Evolutionary conservation across 345 rosid species (phyloP).

Genomic region (Eucalyptus paniculata): DNA sequence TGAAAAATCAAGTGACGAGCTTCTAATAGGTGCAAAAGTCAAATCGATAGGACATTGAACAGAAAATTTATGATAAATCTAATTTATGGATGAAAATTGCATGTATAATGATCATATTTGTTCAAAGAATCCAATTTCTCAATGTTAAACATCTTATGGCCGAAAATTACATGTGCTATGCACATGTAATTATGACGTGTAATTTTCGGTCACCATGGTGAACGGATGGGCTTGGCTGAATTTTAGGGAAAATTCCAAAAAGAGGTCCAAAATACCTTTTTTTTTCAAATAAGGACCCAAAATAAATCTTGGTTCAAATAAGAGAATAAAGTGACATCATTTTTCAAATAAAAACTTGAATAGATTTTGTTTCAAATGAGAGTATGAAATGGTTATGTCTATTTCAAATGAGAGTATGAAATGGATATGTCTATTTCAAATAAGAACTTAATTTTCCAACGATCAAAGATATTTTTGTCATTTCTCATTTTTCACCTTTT

Average conservation of each 20-base stretch:
- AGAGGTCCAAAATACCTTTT: no score
- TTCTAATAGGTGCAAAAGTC: no score
- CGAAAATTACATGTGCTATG: not conserved
- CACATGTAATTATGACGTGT: not conserved
- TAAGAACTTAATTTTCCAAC: rapidly evolving
- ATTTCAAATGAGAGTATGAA: no score
- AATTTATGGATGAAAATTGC: not conserved
- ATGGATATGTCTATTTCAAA: rapidly evolving
- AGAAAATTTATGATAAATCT: no score
- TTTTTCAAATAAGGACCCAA: no score
- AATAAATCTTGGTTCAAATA: rapidly evolving
- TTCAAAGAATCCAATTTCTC: not conserved
- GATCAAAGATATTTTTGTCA: rapidly evolving
- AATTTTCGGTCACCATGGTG: no score
- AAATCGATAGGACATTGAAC: no score
- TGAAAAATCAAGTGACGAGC: not conserved
- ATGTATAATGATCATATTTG: not conserved
- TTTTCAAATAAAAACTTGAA: rapidly evolving
- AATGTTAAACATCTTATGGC: not conserved
- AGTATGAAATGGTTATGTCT: rapidly evolving
- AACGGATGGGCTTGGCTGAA: not conserved
- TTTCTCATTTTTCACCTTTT: no score
- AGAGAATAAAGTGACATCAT: rapidly evolving
- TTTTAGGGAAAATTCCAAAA: no score
- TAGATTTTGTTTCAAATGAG: no score